Evolutionary conservation across 2,329 filamentous ascomycete species (phyloP).

Genomic region (Epichloe brachyelytri): DNA sequence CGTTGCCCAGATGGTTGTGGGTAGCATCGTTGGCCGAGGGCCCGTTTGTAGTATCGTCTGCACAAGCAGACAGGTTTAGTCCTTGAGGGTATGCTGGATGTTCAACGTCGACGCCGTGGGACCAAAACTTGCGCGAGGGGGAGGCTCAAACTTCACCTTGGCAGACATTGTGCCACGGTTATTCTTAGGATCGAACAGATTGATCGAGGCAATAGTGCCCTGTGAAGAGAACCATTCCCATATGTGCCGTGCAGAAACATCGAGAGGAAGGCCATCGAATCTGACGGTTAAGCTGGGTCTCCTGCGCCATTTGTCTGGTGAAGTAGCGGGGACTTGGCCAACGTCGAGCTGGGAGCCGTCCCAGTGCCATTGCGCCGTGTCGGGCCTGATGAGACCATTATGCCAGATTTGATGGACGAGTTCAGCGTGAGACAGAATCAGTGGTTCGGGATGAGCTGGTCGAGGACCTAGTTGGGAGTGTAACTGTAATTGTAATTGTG

Average conservation of each 20-base stretch:
- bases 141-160: constrained; percentile 44
- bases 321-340: background rate
- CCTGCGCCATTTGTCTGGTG: constrained; percentile 15
- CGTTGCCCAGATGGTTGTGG: constrained; percentile 8
- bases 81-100: constrained; percentile 13
- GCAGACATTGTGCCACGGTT: constrained; percentile 18
- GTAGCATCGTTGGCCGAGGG: background rate
- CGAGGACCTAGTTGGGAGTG: background rate
- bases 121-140: constrained; percentile 41
- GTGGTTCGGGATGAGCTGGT: background rate
- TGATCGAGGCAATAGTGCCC: constrained; percentile 42
- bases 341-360: background rate
- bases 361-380: background rate
- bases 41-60: background rate
- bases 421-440: background rate
- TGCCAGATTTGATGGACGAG: background rate
- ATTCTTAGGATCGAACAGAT: constrained; percentile 24
- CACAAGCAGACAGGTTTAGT: constrained; percentile 10
- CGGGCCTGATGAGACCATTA: background rate
- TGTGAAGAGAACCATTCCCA: constrained; percentile 37
- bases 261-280: constrained; percentile 21
- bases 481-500: no score
- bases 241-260: constrained; percentile 30
- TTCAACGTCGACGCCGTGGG: constrained; percentile 15
- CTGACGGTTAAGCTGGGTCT: constrained; percentile 22